Evolutionary conservation across 805 yeast species (phyloP).

Genomic region (Wickerhamiella shivajii): DNA sequence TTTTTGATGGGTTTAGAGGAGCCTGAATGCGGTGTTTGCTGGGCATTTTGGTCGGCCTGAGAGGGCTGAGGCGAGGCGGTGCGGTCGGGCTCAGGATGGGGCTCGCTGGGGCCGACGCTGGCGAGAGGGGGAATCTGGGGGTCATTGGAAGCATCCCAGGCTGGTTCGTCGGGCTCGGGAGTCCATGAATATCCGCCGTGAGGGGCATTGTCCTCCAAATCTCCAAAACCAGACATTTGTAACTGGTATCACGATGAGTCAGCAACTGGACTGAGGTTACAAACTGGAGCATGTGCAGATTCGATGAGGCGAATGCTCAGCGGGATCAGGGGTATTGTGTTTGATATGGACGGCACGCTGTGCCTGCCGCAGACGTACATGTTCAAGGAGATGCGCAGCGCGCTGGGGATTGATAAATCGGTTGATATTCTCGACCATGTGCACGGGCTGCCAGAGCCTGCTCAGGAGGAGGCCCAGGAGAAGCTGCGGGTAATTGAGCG

Average conservation of each 20-base stretch:
- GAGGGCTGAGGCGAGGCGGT: not conserved
- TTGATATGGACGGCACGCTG: slow-evolving; percentile 73
- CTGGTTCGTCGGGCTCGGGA: not conserved
- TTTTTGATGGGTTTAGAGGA: slow-evolving; percentile 14
- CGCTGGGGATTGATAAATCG: slow-evolving; percentile 33
- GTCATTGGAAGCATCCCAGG: not conserved
- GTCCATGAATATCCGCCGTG: slow-evolving; percentile 13
- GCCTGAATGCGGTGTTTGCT: not conserved
- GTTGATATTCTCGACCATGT: slow-evolving; percentile 43
- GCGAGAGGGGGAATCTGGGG: not conserved
- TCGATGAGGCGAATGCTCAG: not conserved
- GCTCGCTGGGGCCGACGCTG: slow-evolving; percentile 1
- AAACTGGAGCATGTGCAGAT: too few relatives aligned
- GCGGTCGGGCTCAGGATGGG: not conserved
- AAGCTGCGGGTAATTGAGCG: slow-evolving; percentile 40
- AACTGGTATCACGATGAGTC: too few relatives aligned
- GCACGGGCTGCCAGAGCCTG: slow-evolving; percentile 28
- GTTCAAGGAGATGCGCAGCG: slow-evolving; percentile 42
- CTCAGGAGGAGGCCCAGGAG: slow-evolving; percentile 31
- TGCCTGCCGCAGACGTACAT: slow-evolving; percentile 39
- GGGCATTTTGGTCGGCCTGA: not conserved
- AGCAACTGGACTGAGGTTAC: too few relatives aligned
- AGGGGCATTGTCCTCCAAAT: slow-evolving; percentile 20
- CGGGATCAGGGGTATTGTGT: slow-evolving; percentile 38
- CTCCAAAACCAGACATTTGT: slow-evolving; percentile 15